Base-by-base conservation (phyloP, 2,329 filamentous ascomycete genomes). In the Colletotrichum australisinense region DNA sequence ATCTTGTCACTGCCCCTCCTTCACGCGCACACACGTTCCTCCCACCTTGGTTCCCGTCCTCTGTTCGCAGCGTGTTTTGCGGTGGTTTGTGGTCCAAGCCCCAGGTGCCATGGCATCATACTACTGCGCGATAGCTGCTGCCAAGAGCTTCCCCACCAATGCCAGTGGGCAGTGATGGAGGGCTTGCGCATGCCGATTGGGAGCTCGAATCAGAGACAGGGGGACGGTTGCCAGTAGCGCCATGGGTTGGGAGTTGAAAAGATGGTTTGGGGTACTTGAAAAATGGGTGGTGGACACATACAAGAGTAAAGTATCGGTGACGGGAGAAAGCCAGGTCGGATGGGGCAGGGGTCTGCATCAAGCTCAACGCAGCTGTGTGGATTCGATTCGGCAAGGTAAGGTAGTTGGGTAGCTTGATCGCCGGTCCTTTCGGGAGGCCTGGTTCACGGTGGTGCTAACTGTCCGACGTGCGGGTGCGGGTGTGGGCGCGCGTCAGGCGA, bases 101-200 rank as follows among this genome's bases (percentile, higher is more conserved):
- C 66, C 60, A 66, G 56, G 58, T 53, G 72, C 72, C 72, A 74
- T 74, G 68, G 72, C 72, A 74, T 74, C 72, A 74, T 74, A 74
- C 68, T 72, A 72, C 68, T 66, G 63, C 58, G 72, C 57, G 69
- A 62, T 73, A 73, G 71, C 67, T 71, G 56, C 56, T 26, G 72
- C 72, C 72, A 74, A 74, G 72, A n/a, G 57, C 38, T 35, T 38
- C 57, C 68, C 69, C 68, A 74, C 69, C 69, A 74, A 68, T 74
- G 57, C 63, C 53, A 74, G 63, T 63, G 57, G 69, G 26, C 63
- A 30, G 63, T 58, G 24, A 52, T 68, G 63, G 57, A 74, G 72
- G 68, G 72, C 67, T 74, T 63, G 63, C 58, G 38, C 57, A 59
- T 74, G 68, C 72, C 68, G 72, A 72, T 70, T 70, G 56, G 67